phyloP scores from a whole-genome alignment of 2,329 filamentous ascomycete genomes.

The Paraphoma sp. region DNA sequence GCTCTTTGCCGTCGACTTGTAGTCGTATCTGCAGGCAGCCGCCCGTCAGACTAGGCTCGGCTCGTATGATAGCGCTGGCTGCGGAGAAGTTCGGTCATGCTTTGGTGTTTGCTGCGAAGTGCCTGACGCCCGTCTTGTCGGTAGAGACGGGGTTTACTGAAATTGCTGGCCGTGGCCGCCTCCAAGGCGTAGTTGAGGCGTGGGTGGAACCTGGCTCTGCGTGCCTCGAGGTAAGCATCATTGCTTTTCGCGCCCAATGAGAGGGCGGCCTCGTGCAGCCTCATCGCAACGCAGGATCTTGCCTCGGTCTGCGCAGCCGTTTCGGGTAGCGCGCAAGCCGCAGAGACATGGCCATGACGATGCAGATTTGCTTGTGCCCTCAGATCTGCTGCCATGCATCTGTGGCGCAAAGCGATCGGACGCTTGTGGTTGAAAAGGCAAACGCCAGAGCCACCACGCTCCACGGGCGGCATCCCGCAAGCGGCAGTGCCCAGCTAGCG shows the following conservation, averaged over 20 bases:
- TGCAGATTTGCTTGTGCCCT: conserved; percentile 25
- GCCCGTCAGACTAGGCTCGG: conserved; percentile 23
- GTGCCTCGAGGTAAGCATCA: conserved; percentile 18
- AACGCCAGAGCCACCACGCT: conserved; percentile 23
- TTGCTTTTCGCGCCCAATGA: conserved; percentile 34
- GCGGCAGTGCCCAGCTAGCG: conserved; percentile 12
- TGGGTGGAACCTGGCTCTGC: conserved; percentile 5
- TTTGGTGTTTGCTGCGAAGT: neutral
- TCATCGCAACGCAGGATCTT: conserved; percentile 23
- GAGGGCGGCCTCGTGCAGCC: conserved; percentile 21
- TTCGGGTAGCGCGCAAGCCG: conserved; percentile 23
- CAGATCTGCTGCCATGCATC: conserved; percentile 40
- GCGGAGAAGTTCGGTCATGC: conserved; percentile 35
- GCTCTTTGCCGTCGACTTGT: conserved; percentile 1
- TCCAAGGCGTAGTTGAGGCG: conserved; percentile 21
- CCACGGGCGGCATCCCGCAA: conserved; percentile 17
- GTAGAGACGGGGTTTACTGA: neutral
- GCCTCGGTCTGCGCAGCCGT: conserved; percentile 13
- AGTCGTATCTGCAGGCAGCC: conserved; percentile 21
- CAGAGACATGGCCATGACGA: conserved; percentile 26
- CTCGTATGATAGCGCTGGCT: conserved; percentile 17
- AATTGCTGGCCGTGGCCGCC: conserved; percentile 14
- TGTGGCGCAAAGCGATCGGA: conserved; percentile 24
- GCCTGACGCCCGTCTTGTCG: neutral
- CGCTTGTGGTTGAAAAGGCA: conserved; percentile 19